phyloP scores from a whole-genome alignment of 331 rosid species.

The Erythrophleum ivorense region DNA sequence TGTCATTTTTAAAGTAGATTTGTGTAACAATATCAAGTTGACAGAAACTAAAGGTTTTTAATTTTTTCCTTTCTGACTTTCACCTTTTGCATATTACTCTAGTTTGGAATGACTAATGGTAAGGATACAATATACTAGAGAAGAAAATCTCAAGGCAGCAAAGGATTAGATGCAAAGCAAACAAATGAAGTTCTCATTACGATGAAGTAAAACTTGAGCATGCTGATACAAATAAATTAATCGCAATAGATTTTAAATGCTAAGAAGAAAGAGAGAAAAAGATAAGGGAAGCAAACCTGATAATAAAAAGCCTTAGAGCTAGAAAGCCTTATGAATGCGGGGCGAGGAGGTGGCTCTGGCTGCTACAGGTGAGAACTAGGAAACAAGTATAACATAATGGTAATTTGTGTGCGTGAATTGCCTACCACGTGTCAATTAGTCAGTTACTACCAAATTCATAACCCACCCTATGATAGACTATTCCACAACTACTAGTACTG shows the following conservation, averaged over 20 bases:
- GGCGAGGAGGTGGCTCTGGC: no score
- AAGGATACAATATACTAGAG: no score
- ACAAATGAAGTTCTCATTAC: slow-evolving; percentile 23
- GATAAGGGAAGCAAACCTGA: neutral
- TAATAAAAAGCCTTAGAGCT: no score
- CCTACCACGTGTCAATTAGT: neutral
- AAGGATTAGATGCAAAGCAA: slow-evolving; percentile 47
- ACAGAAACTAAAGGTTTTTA: no score
- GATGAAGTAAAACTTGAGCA: no score
- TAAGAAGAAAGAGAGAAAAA: neutral
- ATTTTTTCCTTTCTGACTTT: no score
- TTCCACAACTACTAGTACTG: neutral
- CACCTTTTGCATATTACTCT: no score
- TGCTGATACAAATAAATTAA: no score
- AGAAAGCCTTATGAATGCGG: no score
- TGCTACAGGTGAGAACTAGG: no score
- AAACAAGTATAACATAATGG: neutral
- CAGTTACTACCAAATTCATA: neutral
- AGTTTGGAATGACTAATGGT: neutral
- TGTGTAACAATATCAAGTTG: no score
- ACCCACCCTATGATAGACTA: neutral
- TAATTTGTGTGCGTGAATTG: neutral
- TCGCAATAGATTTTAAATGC: neutral
- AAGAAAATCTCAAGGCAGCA: slow-evolving; percentile 45
- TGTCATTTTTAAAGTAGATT: no score